Evolutionary conservation across 2,329 filamentous ascomycete genomes (phyloP).

Genomic region (Colletotrichum trifolii): DNA sequence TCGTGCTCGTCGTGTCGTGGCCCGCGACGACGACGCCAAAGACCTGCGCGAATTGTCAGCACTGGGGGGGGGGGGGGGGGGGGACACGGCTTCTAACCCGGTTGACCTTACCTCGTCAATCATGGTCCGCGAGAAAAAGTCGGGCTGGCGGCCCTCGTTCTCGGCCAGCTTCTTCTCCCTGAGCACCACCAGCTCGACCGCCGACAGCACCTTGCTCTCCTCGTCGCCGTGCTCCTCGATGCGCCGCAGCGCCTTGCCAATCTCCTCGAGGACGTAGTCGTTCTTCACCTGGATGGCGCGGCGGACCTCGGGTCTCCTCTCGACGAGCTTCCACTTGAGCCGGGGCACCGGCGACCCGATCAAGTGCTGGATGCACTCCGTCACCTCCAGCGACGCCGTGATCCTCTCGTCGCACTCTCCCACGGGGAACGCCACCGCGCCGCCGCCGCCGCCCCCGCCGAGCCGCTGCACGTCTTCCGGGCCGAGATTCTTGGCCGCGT

Average conservation of each 20-base stretch:
- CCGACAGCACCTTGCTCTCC: constrained; percentile 26
- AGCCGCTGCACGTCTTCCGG: constrained; percentile 4
- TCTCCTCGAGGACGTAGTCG: constrained; percentile 17
- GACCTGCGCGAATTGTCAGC: constrained; percentile 26
- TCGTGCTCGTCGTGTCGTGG: constrained; percentile 44
- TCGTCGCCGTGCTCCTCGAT: constrained; percentile 14
- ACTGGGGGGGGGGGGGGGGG: background rate
- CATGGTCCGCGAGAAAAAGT: constrained; percentile 25
- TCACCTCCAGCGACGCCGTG: constrained; percentile 25
- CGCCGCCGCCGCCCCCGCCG: background rate
- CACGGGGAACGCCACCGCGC: constrained; percentile 10
- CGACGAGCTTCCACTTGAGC: constrained; percentile 25
- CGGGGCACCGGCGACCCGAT: constrained; percentile 23
- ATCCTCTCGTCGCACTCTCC: constrained; percentile 26
- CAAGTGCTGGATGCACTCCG: constrained; percentile 15
- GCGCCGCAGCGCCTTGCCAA: constrained; percentile 24
- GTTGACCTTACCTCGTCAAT: constrained; percentile 22
- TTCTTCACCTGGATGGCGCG: constrained; percentile 10
- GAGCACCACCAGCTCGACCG: constrained; percentile 33
- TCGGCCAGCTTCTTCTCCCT: constrained; percentile 32
- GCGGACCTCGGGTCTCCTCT: constrained; percentile 10
- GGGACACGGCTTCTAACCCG: too few relatives aligned
- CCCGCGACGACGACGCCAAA: constrained; percentile 45
- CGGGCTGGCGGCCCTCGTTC: constrained; percentile 30
- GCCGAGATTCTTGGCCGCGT: background rate